Percentiles rank a stretch among this genome's conserved stretches.
Conservation (phyloP, 2,329 filamentous ascomycete genomes). For the Chrysoporthe austroafricana region DNA sequence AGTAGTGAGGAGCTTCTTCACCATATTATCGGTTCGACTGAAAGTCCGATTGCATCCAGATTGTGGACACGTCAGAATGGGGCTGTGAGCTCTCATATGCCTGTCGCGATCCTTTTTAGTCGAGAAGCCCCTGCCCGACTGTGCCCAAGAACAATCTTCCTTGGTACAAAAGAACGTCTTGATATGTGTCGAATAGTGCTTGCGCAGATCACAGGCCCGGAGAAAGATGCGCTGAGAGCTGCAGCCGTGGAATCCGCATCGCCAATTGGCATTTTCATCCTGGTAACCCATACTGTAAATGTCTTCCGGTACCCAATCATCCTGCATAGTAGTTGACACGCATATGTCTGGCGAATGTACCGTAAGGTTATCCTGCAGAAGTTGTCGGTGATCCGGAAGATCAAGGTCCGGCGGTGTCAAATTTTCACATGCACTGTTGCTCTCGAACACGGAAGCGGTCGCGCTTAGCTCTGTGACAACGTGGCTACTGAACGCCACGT, state of each 20-base stretch:
- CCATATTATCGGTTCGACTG: background rate
- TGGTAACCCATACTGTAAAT: background rate
- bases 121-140: background rate
- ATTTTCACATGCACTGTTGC: background rate
- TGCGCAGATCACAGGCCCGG: background rate
- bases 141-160: background rate
- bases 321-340: background rate
- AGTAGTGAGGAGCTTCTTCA: background rate
- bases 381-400: background rate
- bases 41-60: background rate
- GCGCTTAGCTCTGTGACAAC: background rate
- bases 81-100: background rate
- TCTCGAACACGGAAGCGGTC: background rate
- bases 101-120: background rate
- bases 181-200: background rate
- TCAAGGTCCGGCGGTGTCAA: background rate
- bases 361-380: background rate
- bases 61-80: background rate
- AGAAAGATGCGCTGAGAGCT: background rate
- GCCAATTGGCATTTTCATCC: background rate
- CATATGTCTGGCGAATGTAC: background rate
- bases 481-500: background rate
- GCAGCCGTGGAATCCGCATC: background rate
- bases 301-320: background rate
- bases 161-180: background rate